Percentiles rank a stretch among this genome's conserved stretches.
These are phyloP conservation scores for Fonsecaea pedrosoi DNA, from an alignment of 2,329 filamentous ascomycete species.

Conservation along the genomic window DNA sequence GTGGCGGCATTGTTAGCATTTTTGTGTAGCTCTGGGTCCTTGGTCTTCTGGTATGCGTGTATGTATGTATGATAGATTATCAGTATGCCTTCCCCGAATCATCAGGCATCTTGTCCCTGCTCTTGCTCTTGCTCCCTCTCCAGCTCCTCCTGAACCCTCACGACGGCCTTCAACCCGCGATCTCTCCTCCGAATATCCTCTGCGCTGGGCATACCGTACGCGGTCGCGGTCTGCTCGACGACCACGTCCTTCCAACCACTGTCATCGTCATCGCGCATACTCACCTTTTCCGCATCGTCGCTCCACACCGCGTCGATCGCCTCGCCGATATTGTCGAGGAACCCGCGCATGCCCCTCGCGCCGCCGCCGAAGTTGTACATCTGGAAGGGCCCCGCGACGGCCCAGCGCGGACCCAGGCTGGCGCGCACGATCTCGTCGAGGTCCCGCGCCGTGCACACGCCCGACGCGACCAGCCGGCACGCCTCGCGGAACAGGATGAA, in stretches of 20 bases:
- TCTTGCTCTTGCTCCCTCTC: background rate
- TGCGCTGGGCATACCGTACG: constrained; percentile 30
- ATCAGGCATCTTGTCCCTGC: background rate
- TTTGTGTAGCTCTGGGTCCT: too few species aligned
- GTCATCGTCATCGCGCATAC: background rate
- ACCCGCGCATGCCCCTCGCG: constrained; percentile 58
- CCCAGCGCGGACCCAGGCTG: constrained; percentile 62
- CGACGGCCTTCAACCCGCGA: constrained; percentile 23
- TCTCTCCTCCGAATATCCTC: constrained; percentile 30
- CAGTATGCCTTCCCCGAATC: background rate
- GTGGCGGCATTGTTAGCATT: too few species aligned
- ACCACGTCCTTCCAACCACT: constrained; percentile 30
- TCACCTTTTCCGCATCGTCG: constrained; percentile 42
- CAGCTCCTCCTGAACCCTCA: constrained; percentile 24
- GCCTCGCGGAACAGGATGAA: constrained; percentile 65
- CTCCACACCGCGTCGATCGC: constrained; percentile 64
- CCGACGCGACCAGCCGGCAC: constrained; percentile 60
- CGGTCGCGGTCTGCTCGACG: constrained; percentile 26
- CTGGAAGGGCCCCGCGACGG: constrained; percentile 63
- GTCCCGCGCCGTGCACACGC: constrained; percentile 60
- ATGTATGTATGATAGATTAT: too few species aligned
- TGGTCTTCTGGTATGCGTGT: too few species aligned
- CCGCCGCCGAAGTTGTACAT: constrained; percentile 67
- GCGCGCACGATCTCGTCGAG: constrained; percentile 60
- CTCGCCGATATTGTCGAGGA: constrained; percentile 63